A percentile compares a stretch with the other conserved stretches of the same genome.
These are phyloP conservation scores for Podospora comata DNA, from an alignment of 495 filamentous ascomycete genomes.

Conservation along the genomic window DNA sequence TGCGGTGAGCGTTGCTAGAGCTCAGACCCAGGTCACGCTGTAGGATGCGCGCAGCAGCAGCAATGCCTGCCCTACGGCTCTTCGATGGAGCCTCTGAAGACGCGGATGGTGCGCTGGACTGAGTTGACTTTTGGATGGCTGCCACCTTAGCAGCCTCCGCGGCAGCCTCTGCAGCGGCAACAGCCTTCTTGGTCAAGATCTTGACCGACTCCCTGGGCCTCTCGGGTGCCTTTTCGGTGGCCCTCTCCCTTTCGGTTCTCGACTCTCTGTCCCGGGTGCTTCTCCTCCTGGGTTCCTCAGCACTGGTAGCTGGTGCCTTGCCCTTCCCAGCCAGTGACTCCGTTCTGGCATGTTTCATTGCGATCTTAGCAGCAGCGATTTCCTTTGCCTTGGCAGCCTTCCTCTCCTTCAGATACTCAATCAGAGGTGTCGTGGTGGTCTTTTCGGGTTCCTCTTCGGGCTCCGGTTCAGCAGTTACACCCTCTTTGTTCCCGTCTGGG, in stretches of 20 bases:
- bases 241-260: constrained; percentile 58
- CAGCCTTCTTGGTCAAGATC: constrained; percentile 66
- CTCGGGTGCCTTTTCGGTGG: constrained; percentile 56
- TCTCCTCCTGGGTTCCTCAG: constrained; percentile 53
- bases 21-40: constrained; percentile 88
- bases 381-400: constrained; percentile 86
- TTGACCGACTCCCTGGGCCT: constrained; percentile 73
- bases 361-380: constrained; percentile 44
- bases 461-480: constrained; percentile 45
- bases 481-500: constrained; percentile 54
- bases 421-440: constrained; percentile 77
- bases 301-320: constrained; percentile 51
- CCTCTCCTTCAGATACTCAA: constrained; percentile 86
- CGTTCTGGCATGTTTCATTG: constrained; percentile 45
- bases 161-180: constrained; percentile 23
- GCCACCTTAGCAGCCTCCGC: constrained; percentile 20
- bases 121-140: constrained; percentile 24
- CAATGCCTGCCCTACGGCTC: constrained; percentile 63
- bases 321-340: constrained; percentile 41
- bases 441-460: constrained; percentile 50
- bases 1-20: constrained; percentile 54
- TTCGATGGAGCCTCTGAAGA: constrained; percentile 36
- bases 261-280: constrained; percentile 30
- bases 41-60: constrained; percentile 77
- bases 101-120: constrained; percentile 12